These are phyloP conservation scores for Botryotinia convoluta DNA, from an alignment of 2,329 filamentous ascomycete genomes.

Conservation along the genomic window DNA sequence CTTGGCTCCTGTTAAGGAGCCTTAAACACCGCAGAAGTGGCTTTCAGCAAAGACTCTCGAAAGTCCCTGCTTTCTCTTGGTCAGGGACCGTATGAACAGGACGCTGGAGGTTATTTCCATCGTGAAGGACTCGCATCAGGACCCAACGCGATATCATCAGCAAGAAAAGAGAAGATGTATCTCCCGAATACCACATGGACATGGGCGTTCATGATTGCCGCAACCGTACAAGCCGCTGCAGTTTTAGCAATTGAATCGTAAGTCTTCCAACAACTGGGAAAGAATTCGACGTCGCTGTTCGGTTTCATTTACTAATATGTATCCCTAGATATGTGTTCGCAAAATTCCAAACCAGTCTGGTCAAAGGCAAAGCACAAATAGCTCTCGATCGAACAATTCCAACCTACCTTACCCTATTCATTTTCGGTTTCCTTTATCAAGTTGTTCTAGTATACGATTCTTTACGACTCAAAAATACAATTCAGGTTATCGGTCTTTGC, in stretches of 20 bases:
- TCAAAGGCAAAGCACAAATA: constrained; percentile 48
- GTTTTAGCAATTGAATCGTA: constrained; percentile 85
- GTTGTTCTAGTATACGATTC: constrained; percentile 90
- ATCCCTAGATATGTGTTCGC: constrained; percentile 74
- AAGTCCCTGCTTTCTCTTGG: constrained; percentile 46
- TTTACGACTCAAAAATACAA: constrained; percentile 91
- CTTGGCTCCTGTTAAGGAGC: constrained; percentile 33
- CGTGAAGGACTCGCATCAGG: constrained; percentile 36
- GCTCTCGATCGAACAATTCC: constrained; percentile 73
- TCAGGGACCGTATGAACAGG: constrained; percentile 38
- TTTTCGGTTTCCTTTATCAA: constrained; percentile 95
- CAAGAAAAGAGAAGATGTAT: constrained; percentile 56
- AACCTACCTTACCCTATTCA: constrained; percentile 93
- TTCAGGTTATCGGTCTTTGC: constrained; percentile 94
- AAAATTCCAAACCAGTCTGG: constrained; percentile 69
- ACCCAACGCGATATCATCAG: constrained; percentile 16
- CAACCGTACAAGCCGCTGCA: constrained; percentile 72
- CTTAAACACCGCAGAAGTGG: constrained; percentile 45
- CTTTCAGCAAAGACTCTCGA: constrained; percentile 46
- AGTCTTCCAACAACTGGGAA: constrained; percentile 40
- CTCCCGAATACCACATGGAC: constrained; percentile 80
- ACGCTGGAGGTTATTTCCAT: constrained; percentile 38
- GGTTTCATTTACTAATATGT: constrained; percentile 17
- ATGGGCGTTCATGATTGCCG: constrained; percentile 75
- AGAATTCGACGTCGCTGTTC: constrained; percentile 13